Percentiles rank a stretch among this genome's conserved stretches.
These are phyloP conservation scores for Blastomyces emzantsi DNA, from an alignment of 2,329 filamentous ascomycete genomes.

Conservation along the genomic window DNA sequence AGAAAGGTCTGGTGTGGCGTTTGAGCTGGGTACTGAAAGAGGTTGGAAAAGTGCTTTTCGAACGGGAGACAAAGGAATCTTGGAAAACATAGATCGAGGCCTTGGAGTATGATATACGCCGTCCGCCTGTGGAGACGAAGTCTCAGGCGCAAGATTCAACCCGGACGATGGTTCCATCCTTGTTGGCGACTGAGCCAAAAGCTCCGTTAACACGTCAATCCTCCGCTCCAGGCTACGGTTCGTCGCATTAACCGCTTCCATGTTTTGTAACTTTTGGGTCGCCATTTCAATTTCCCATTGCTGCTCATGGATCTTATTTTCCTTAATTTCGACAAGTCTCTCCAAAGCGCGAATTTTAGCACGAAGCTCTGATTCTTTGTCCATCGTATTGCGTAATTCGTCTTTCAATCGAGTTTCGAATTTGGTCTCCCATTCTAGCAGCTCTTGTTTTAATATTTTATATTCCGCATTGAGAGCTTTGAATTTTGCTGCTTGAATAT, in stretches of 20 bases:
- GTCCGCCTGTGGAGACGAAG: conserved; percentile 14
- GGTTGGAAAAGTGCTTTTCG: conserved; percentile 16
- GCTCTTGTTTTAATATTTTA: conserved; percentile 25
- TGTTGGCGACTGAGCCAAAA: conserved; percentile 30
- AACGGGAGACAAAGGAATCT: conserved; percentile 22
- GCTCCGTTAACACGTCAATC: conserved; percentile 30
- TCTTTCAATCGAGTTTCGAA: conserved; percentile 29
- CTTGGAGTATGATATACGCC: conserved; percentile 17
- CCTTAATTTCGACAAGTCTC: conserved; percentile 25
- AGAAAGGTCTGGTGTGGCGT: neutral
- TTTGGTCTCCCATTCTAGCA: conserved; percentile 24
- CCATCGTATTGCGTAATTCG: conserved; percentile 23
- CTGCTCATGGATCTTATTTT: conserved; percentile 25
- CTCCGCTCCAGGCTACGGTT: conserved; percentile 28
- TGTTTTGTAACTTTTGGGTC: conserved; percentile 26
- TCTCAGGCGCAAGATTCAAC: conserved; percentile 1
- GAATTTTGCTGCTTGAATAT: conserved; percentile 30
- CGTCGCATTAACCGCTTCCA: conserved; percentile 25
- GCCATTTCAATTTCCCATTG: conserved; percentile 27
- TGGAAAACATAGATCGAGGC: conserved; percentile 25
- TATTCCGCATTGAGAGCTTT: conserved; percentile 28
- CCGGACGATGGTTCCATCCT: conserved; percentile 8
- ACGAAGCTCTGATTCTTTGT: conserved; percentile 24
- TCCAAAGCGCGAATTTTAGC: conserved; percentile 26
- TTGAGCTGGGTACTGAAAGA: conserved; percentile 13